Evolutionary conservation across 768 basidiomycete genomes (phyloP).

Genomic region (Suillus variegatus): DNA sequence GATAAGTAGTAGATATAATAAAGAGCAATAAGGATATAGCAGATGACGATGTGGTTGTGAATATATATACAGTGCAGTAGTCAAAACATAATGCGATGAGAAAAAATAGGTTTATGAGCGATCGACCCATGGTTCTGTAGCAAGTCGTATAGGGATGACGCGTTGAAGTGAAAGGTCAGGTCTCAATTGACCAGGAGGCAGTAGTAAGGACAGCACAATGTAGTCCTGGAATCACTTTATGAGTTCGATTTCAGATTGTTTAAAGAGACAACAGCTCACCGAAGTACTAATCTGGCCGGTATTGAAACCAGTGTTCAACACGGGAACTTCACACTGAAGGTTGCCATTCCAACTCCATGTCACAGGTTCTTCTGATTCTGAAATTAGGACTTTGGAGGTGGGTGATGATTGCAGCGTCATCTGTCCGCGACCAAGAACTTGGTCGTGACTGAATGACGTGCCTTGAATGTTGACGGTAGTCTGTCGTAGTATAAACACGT

Average conservation of each 20-base stretch:
- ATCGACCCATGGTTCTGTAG: conserved; percentile 57
- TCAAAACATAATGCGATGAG: not conserved
- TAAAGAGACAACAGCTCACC: conserved; percentile 34
- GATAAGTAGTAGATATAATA: not conserved
- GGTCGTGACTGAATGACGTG: conserved; percentile 18
- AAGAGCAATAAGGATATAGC: conserved; percentile 2
- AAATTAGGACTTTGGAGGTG: conserved; percentile 22
- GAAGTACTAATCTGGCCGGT: conserved; percentile 49
- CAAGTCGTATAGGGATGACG: conserved; percentile 58
- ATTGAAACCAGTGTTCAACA: conserved; percentile 51
- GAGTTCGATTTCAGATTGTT: not conserved
- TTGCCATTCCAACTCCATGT: conserved; percentile 67
- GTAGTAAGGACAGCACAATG: conserved; percentile 49
- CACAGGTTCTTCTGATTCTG: conserved; percentile 27
- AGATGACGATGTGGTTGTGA: not conserved
- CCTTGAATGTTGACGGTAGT: conserved; percentile 39
- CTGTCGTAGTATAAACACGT: conserved; percentile 59
- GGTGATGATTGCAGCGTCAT: conserved; percentile 43
- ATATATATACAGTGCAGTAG: not conserved
- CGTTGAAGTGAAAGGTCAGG: conserved; percentile 42
- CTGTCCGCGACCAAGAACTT: conserved; percentile 49
- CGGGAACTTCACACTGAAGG: conserved; percentile 39
- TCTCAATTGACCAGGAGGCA: conserved; percentile 34
- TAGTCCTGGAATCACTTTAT: conserved; percentile 49
- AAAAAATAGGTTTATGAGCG: conserved; percentile 18